Conservation (phyloP, 176 grass and related monocot genomes). For the Leersia perrieri region DNA sequence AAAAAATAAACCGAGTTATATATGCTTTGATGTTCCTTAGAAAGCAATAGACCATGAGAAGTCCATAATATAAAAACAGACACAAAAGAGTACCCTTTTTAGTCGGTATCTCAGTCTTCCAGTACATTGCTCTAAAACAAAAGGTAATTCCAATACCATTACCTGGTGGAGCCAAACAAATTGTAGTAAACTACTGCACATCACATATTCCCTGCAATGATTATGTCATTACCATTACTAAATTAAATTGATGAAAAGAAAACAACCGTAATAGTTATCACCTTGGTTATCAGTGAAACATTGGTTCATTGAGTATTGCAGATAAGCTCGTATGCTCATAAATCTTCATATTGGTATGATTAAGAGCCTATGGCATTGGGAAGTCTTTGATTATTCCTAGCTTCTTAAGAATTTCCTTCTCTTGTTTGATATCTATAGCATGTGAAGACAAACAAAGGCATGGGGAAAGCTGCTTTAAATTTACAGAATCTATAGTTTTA, state of each 20-base stretch:
- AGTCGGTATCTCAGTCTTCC: not conserved
- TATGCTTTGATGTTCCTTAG: too few relatives aligned
- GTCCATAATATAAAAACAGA: not conserved
- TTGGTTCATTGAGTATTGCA: not conserved
- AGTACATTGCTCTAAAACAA: not conserved
- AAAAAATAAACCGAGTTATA: too few relatives aligned
- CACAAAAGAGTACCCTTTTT: not conserved
- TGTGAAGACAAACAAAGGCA: conserved; percentile 49
- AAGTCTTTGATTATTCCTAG: conserved; percentile 33
- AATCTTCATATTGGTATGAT: not conserved
- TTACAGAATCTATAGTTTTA: not conserved
- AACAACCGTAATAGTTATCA: not conserved
- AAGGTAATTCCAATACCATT: not conserved
- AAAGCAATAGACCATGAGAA: not conserved
- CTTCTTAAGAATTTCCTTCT: conserved; percentile 54
- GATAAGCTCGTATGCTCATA: not conserved
- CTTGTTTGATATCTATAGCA: conserved; percentile 69
- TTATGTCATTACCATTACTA: not conserved
- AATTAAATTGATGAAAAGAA: not conserved
- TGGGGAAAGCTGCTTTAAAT: not conserved
- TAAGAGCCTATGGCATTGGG: not conserved
- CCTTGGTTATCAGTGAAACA: conserved; percentile 24
- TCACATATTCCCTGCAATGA: not conserved
- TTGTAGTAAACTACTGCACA: not conserved
- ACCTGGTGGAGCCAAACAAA: not conserved